These are phyloP conservation scores for Teratosphaeriaceae sp. DNA, from an alignment of 2,329 filamentous ascomycete genomes.

Conservation along the genomic window DNA sequence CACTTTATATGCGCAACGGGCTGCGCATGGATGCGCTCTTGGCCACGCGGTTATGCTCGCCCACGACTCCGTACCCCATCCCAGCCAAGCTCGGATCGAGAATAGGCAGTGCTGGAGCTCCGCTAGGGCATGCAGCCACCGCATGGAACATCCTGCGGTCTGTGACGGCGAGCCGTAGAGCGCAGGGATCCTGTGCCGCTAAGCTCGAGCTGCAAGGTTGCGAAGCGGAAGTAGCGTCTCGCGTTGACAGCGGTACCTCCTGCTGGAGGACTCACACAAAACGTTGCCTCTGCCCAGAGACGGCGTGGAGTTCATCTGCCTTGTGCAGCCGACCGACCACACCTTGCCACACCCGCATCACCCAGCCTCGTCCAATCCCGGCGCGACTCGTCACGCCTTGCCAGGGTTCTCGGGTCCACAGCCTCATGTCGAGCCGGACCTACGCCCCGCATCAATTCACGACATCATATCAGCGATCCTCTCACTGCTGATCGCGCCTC, in stretches of 20 bases:
- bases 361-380: not conserved
- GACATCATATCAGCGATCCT: constrained; percentile 14
- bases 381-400: not conserved
- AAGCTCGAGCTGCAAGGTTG: constrained; percentile 11
- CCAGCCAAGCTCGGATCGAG: constrained; percentile 7
- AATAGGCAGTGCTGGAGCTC: constrained; percentile 1
- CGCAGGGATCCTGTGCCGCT: constrained; percentile 18
- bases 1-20: not conserved
- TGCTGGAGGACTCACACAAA: constrained; percentile 6
- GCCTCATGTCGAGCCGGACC: not conserved
- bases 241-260: constrained; percentile 14
- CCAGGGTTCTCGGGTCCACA: constrained; percentile 1
- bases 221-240: constrained; percentile 22
- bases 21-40: constrained; percentile 1
- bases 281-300: constrained; percentile 2
- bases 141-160: constrained; percentile 13
- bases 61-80: not conserved
- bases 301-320: constrained; percentile 6
- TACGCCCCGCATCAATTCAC: constrained; percentile 19
- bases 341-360: constrained; percentile 5
- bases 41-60: not conserved
- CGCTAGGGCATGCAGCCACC: constrained; percentile 12
- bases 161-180: constrained; percentile 15
- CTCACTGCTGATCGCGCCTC: constrained; percentile 12
- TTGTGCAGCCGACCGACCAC: constrained; percentile 6